Conservation (phyloP, 371 early-diverging fungal species). For the Mucor plumbeus region DNA sequence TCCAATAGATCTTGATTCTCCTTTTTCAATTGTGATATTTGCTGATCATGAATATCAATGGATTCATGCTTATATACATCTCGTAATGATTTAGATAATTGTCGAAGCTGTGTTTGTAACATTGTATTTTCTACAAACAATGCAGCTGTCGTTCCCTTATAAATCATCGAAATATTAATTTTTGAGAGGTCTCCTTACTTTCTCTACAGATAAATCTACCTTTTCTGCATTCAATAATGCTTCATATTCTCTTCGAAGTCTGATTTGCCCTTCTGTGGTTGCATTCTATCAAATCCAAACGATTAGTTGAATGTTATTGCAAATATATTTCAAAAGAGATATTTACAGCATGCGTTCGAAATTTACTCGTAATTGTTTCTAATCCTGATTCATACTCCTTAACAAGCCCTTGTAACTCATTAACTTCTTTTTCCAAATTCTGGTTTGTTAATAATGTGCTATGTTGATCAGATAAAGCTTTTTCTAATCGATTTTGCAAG, state of each 20-base stretch:
- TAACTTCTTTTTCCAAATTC: constrained; percentile 35
- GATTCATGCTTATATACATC: constrained; percentile 25
- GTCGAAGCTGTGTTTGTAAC: constrained; percentile 37
- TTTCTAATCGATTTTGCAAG: constrained; percentile 16
- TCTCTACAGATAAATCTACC: constrained; percentile 13
- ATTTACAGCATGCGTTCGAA: constrained; percentile 39
- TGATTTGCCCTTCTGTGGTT: constrained; percentile 39
- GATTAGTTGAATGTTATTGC: not conserved
- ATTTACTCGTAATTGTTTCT: constrained; percentile 35
- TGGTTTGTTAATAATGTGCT: constrained; percentile 21
- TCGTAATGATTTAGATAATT: constrained; percentile 35
- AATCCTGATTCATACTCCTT: constrained; percentile 43
- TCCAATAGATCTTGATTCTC: constrained; percentile 41
- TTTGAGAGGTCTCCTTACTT: not conserved
- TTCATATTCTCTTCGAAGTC: constrained; percentile 45
- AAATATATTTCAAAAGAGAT: not conserved
- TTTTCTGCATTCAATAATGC: constrained; percentile 54
- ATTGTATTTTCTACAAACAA: constrained; percentile 49
- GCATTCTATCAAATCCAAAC: constrained; percentile 29
- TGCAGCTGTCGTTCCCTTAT: constrained; percentile 44
- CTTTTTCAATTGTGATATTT: constrained; percentile 32
- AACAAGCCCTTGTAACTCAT: constrained; percentile 33
- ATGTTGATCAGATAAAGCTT: constrained; percentile 26
- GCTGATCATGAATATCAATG: constrained; percentile 22
- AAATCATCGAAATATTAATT: not conserved